Conservation (phyloP, 805 yeast genomes). For the Candida maltosa region DNA sequence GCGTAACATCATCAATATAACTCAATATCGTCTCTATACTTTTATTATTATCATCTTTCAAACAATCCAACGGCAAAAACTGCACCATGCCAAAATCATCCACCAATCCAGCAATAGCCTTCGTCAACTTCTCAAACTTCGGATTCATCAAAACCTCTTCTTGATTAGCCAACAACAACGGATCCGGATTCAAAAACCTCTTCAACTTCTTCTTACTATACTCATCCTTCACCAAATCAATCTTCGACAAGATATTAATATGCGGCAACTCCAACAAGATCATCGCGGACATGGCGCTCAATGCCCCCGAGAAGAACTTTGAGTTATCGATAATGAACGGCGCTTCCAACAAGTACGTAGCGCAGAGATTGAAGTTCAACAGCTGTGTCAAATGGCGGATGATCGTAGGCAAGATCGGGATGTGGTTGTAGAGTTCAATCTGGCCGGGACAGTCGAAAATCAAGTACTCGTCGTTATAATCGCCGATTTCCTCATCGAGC, state of each 20-base stretch:
- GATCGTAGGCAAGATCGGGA: slow-evolving; percentile 87
- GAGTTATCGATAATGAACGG: slow-evolving; percentile 88
- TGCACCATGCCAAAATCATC: slow-evolving; percentile 99
- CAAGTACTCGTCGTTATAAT: slow-evolving; percentile 87
- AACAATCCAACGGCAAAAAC: slow-evolving; percentile 80
- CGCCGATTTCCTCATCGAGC: slow-evolving; percentile 97
- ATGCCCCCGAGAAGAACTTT: slow-evolving; percentile 92
- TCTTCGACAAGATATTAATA: slow-evolving; percentile 80
- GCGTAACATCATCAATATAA: slow-evolving; percentile 94
- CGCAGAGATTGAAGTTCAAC: slow-evolving; percentile 85
- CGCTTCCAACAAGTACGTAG: slow-evolving; percentile 88
- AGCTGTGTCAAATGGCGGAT: slow-evolving; percentile 79
- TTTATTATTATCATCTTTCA: slow-evolving; percentile 51
- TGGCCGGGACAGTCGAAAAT: slow-evolving; percentile 98
- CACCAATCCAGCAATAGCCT: slow-evolving; percentile 81
- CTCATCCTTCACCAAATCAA: slow-evolving; percentile 81
- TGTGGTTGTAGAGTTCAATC: slow-evolving; percentile 89
- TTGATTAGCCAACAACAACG: slow-evolving; percentile 59
- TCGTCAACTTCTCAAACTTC: slow-evolving; percentile 68
- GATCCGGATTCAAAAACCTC: slow-evolving; percentile 88
- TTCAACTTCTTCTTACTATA: slow-evolving; percentile 74
- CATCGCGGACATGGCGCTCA: slow-evolving; percentile 98
- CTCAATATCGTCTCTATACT: slow-evolving; percentile 80
- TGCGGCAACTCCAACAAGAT: slow-evolving; percentile 92
- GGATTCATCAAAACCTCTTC: slow-evolving; percentile 48